Base-by-base conservation (phyloP, 345 rosid species). In the Punica granatum region DNA sequence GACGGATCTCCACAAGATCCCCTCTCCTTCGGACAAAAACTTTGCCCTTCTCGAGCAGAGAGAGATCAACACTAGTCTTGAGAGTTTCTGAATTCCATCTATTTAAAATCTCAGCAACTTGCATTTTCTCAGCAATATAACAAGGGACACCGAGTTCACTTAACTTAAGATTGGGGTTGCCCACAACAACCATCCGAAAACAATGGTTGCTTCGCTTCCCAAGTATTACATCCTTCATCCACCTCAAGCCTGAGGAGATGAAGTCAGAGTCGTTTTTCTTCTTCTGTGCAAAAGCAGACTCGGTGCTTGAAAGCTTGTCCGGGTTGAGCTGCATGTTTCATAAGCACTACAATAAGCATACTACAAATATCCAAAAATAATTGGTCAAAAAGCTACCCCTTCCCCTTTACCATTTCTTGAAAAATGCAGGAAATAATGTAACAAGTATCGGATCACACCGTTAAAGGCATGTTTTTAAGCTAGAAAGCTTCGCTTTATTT, bases 131-230 rank as follows among this genome's bases (percentile, higher is more conserved):
- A 2, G 98, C 98, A 64, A 94, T 69, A 30, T 73, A 82, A 69
- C 87, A 75, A 0, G 99, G 99, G 60, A 94, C 84, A 59, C 99
- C 99, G 21, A 94, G 80, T 85, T 94, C 99, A 32, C 75, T 69
- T 14, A 88, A 85, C 70, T 84, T 77, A 53, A 91, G 75, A 21
- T 82, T 83, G 0, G 98, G 97, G 69, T 94, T 91, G 32, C 99
- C 99, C 21, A 82, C 82, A 5, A 94, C 89, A 68, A 94, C 98
- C 86, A 91, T 88, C 39, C 99, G 85, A 71, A 94, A 94, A 48
- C 89, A 85, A 72, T 82, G 86, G 66, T 91, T 88, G 60, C 85
- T 86, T 76, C 96, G 78, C 78, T 94, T 94, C 67, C 95, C 98
- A 3, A 94, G 98, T 58, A 94, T 76, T 49, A 86, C 90, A 64